Conservation (phyloP, 768 basidiomycete genomes). For the Agrocybe chaxingu region DNA sequence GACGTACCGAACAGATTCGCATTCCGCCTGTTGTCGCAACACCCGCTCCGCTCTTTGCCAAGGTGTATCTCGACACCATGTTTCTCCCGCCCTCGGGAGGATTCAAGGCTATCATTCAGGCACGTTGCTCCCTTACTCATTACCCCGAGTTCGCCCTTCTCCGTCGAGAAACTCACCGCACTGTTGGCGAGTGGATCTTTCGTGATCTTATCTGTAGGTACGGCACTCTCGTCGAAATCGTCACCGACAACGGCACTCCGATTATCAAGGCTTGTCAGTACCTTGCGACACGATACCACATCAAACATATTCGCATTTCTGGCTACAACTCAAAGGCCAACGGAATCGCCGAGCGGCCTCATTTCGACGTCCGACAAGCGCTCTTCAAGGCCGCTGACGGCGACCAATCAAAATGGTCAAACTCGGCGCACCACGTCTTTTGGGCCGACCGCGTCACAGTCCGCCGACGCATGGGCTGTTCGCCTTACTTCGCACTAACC, state of each 20-base stretch:
- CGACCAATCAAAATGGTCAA: conserved; percentile 28
- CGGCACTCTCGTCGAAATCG: conserved; percentile 30
- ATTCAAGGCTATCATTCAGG: conserved; percentile 34
- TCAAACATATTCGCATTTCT: conserved; percentile 20
- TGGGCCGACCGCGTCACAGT: conserved; percentile 35
- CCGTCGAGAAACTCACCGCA: conserved; percentile 21
- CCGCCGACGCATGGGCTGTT: conserved; percentile 23
- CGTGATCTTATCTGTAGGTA: conserved; percentile 22
- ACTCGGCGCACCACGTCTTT: conserved; percentile 20
- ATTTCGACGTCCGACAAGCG: conserved; percentile 28
- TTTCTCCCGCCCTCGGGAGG: conserved; percentile 30
- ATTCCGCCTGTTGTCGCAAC: conserved; percentile 21
- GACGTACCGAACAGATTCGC: conserved; percentile 16
- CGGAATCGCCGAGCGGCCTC: conserved; percentile 15
- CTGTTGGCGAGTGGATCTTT: conserved; percentile 28
- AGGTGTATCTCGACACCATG: conserved; percentile 39
- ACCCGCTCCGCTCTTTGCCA: conserved; percentile 27
- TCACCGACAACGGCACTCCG: conserved; percentile 35
- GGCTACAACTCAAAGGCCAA: conserved; percentile 22
- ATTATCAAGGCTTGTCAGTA: conserved; percentile 12
- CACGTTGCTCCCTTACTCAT: conserved; percentile 25
- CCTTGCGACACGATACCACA: conserved; percentile 10
- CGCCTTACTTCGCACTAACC: conserved; percentile 27
- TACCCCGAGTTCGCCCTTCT: conserved; percentile 30
- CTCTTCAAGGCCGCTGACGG: conserved; percentile 31